Evolutionary conservation across 345 rosid species (phyloP), one percentile per base, ranked within the genome.

Genomic region (Eutrema yunnanense): DNA sequence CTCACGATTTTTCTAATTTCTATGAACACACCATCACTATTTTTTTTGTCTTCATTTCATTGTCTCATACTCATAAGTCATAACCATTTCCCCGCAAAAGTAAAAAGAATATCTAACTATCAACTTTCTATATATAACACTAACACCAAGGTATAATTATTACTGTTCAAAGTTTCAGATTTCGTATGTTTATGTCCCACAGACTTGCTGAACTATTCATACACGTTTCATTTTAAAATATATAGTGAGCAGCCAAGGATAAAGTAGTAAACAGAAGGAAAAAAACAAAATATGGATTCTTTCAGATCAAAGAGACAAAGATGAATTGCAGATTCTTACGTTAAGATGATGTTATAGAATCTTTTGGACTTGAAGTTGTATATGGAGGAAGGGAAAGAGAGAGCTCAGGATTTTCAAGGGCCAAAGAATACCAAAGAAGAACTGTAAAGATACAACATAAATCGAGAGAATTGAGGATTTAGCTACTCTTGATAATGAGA

Each of bases 371-470:
- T 48, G 58, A 38, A 50, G 34, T 61, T 47, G 56, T 44, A 29
- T 26, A 48, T 8, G 13, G 58, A 55, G 30, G 44, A 34, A 56
- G 19, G 48, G 11, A 59, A 33, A 37, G 33, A 41, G 47, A 52
- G 30, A 65, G 49, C 62, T 60, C 54, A 43, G 12, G 22, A 19
- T 19, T 19, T 19, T 19, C 22, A 50, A 13, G 29, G 38, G 10
- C 58, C 4, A 27, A 19, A 26, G 29, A 32, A 6, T 40, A 60
- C 48, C 48, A 51, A 67, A 52, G 41, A 52, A 2, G 9, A 34
- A 67, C 22, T 51, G 53, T 34, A 68, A 37, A 44, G 51, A 68
- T 68, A 44, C 79, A 75, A 62, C 74, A 68, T 14, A 61, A 69
- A 60, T 67, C 22, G 63, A 36, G 47, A 38, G 34, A 60, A 51